Evolutionary conservation across 2,329 filamentous ascomycete species (phyloP).

Genomic region (Sclerotiophoma versabilis): DNA sequence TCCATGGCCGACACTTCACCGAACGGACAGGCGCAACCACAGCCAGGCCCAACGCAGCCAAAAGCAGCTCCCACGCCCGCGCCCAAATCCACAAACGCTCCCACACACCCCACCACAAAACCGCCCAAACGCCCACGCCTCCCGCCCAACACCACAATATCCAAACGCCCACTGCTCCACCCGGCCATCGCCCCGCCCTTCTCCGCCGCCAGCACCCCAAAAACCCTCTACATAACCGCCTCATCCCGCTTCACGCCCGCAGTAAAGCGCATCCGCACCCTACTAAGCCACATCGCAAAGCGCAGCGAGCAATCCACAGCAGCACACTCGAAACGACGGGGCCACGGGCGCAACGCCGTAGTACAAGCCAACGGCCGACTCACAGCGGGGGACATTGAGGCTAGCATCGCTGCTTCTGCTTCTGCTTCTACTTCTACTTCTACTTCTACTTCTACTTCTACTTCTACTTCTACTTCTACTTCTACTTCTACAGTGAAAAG

Average conservation of each 20-base stretch:
- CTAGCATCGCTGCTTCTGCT: constrained; percentile 33
- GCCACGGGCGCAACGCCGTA: neutral
- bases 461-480: no score
- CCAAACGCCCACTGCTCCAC: constrained; percentile 66
- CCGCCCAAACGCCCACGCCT: constrained; percentile 1
- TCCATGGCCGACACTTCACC: constrained; percentile 1
- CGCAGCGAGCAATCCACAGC: constrained; percentile 53
- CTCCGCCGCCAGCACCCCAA: constrained; percentile 56
- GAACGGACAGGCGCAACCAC: constrained; percentile 20
- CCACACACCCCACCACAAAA: neutral
- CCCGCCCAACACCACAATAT: constrained; percentile 55
- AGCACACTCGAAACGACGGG: neutral
- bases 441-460: no score
- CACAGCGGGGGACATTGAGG: constrained; percentile 41
- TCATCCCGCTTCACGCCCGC: constrained; percentile 72
- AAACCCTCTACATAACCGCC: constrained; percentile 71
- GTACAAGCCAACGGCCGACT: constrained; percentile 34
- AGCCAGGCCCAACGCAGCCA: constrained; percentile 8
- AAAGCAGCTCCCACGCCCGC: neutral
- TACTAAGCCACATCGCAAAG: constrained; percentile 65
- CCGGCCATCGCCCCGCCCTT: constrained; percentile 63
- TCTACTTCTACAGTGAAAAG: no score
- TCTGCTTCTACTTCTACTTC: no score
- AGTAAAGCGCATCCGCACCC: constrained; percentile 69
- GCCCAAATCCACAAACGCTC: neutral